These are phyloP conservation scores for Solanum lignicaule DNA, from an alignment of 257 asterid species.

Conservation along the genomic window DNA sequence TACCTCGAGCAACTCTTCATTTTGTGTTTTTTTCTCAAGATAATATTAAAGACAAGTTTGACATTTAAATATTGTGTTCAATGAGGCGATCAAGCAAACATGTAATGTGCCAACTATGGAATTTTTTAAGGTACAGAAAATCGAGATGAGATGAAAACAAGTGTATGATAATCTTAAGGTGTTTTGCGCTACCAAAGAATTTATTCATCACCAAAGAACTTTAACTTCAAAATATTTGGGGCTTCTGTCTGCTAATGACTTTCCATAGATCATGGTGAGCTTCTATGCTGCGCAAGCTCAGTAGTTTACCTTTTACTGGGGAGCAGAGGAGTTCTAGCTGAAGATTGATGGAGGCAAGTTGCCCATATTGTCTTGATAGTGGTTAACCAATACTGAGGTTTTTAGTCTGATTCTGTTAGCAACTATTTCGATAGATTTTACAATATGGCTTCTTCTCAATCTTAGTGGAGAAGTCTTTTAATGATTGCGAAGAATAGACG, in stretches of 20 bases:
- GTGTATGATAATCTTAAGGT: background rate
- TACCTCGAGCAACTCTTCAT: background rate
- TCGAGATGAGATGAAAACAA: background rate
- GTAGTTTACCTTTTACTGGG: background rate
- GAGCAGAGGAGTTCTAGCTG: background rate
- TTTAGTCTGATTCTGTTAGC: background rate
- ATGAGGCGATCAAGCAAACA: background rate
- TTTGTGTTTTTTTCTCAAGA: background rate
- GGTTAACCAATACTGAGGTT: background rate
- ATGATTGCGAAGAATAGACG: background rate
- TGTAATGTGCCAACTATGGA: background rate
- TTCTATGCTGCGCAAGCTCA: background rate
- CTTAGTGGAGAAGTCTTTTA: background rate
- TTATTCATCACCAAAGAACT: background rate
- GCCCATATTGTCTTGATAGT: background rate
- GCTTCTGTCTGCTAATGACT: background rate
- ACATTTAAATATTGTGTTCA: background rate
- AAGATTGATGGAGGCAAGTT: background rate
- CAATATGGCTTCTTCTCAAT: background rate
- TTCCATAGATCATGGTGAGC: background rate
- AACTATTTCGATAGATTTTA: background rate
- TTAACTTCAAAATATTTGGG: background rate
- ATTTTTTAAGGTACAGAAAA: background rate
- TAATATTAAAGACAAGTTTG: background rate
- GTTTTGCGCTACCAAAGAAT: background rate